phyloP scores from a whole-genome alignment of 106 monocot genomes.

The Agapanthus africanus region DNA sequence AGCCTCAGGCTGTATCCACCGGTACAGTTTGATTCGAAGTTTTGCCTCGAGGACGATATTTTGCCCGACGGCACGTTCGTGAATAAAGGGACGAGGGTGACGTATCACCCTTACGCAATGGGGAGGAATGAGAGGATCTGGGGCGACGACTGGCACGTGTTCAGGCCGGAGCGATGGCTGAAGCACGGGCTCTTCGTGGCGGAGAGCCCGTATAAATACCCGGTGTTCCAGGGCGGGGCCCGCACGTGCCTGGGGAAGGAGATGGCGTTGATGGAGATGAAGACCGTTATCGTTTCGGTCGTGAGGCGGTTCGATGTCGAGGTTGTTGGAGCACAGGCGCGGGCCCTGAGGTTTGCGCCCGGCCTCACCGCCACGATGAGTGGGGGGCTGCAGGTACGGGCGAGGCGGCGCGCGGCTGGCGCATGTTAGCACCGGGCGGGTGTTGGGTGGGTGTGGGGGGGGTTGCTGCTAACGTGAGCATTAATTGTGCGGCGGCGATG shows the following conservation, averaged over 20 bases:
- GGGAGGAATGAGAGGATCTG: slow-evolving; percentile 31
- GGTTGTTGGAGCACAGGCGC: neutral
- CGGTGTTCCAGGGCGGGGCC: slow-evolving; percentile 11
- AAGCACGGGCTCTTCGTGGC: neutral
- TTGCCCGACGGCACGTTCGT: slow-evolving; percentile 37
- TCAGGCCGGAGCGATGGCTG: slow-evolving; percentile 24
- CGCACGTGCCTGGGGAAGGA: slow-evolving; percentile 31
- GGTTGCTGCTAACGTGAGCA: no score
- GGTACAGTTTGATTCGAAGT: slow-evolving; percentile 50
- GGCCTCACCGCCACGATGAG: neutral
- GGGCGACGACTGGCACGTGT: slow-evolving; percentile 17
- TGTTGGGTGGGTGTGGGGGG: no score
- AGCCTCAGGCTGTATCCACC: slow-evolving; percentile 45
- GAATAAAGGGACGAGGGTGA: slow-evolving; percentile 15
- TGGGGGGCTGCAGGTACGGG: neutral
- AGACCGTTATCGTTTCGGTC: slow-evolving; percentile 28
- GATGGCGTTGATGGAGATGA: slow-evolving; percentile 32
- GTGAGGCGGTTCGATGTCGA: slow-evolving; percentile 17
- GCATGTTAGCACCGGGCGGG: no score
- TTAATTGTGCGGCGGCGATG: no score
- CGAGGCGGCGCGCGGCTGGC: neutral
- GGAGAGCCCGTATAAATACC: slow-evolving; percentile 17
- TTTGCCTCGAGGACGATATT: slow-evolving; percentile 32
- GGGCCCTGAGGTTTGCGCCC: neutral
- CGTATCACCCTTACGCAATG: slow-evolving; percentile 41